phyloP scores from a whole-genome alignment of 2,329 filamentous ascomycete genomes.

The Neocucurbitaria cava region DNA sequence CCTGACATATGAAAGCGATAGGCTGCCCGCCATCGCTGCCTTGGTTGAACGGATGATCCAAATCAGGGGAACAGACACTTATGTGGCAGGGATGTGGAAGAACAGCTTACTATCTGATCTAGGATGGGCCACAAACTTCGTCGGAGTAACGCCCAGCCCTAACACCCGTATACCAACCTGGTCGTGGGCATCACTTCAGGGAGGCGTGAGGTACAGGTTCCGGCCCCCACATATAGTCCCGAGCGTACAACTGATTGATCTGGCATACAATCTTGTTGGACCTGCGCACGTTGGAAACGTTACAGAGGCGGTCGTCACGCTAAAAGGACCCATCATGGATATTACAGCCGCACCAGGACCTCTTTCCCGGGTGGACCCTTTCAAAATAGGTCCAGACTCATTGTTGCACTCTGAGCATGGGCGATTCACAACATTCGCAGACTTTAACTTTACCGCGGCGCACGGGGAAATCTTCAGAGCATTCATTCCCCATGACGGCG shows the following conservation, averaged over 20 bases:
- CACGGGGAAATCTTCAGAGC: no score
- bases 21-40: conserved; percentile 9
- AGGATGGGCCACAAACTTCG: background rate
- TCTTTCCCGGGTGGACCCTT: no score
- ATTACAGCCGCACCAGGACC: no score
- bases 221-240: no score
- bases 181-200: conserved; percentile 1
- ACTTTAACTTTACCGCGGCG: no score
- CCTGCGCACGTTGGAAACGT: background rate
- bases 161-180: background rate
- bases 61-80: conserved; percentile 1
- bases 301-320: background rate
- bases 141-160: background rate
- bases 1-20: conserved; percentile 6
- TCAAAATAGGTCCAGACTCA: no score
- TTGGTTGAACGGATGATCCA: background rate
- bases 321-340: background rate
- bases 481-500: no score
- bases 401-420: no score
- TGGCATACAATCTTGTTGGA: background rate
- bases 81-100: conserved; percentile 14
- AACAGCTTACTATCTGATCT: conserved; percentile 2
- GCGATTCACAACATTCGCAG: no score
- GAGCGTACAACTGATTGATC: background rate
- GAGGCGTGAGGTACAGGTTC: background rate